These are phyloP conservation scores for Quercus rubra DNA, from an alignment of 306 rosid genomes.

Conservation along the genomic window DNA sequence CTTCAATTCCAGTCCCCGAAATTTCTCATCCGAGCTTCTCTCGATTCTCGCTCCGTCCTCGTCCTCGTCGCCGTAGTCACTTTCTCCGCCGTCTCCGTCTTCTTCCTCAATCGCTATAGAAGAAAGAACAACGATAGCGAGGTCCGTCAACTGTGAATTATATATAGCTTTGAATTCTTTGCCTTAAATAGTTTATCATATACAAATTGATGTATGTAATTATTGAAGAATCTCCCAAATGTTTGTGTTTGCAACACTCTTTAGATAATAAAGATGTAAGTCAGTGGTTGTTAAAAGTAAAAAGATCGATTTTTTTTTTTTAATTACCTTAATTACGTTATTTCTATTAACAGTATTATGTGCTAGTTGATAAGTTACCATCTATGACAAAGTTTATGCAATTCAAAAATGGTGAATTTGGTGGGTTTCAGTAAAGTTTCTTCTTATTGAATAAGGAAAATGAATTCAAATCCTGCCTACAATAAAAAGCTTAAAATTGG, in stretches of 20 bases:
- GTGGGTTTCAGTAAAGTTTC: rapidly evolving
- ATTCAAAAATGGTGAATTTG: too few relatives aligned
- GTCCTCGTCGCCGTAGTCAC: constrained; percentile 56
- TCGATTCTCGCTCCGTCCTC: constrained; percentile 45
- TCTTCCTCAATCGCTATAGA: constrained; percentile 43
- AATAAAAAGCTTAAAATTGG: too few relatives aligned
- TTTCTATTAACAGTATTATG: not conserved
- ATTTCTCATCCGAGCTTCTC: constrained; percentile 53
- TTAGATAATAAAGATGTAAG: not conserved
- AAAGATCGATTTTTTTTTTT: not conserved
- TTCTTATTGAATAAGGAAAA: too few relatives aligned
- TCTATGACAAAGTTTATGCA: too few relatives aligned
- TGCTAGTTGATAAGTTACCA: not conserved
- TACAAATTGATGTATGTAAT: not conserved
- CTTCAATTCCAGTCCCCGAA: constrained; percentile 44
- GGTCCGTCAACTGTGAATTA: constrained; percentile 22
- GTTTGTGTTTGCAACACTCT: too few relatives aligned
- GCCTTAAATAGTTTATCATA: not conserved
- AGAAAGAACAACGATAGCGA: constrained; percentile 44
- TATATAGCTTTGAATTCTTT: not conserved
- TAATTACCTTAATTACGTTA: not conserved
- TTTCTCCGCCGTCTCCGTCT: constrained; percentile 61
- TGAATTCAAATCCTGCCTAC: too few relatives aligned
- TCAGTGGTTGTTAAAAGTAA: not conserved
- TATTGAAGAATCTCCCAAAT: too few relatives aligned